Conservation (phyloP, 1,284 basidiomycete genomes). For the Apiotrichum veenhuisii region DNA sequence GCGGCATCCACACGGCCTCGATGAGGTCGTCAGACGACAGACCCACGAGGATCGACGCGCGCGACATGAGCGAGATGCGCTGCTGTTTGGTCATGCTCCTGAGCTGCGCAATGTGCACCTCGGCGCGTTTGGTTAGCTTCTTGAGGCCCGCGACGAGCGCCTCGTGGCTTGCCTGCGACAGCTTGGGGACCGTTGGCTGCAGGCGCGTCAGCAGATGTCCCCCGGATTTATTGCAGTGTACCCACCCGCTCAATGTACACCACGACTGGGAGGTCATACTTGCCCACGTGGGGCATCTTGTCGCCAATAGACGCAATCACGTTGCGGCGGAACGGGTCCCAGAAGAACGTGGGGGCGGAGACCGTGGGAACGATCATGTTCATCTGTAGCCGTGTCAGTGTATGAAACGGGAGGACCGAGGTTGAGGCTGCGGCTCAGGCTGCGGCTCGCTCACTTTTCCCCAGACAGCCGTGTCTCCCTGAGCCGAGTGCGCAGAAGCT, state of each 20-base stretch:
- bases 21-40: conserved; percentile 34
- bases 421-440: no score
- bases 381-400: conserved; percentile 29
- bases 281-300: conserved; percentile 12
- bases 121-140: conserved; percentile 33
- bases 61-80: conserved; percentile 33
- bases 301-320: conserved; percentile 28
- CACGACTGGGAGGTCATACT: conserved; percentile 33
- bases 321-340: conserved; percentile 30
- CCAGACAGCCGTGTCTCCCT: conserved; percentile 31
- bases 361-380: conserved; percentile 31
- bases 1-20: conserved; percentile 36
- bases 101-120: conserved; percentile 40
- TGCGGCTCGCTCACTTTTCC: conserved; percentile 30
- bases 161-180: conserved; percentile 24
- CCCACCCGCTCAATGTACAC: conserved; percentile 37
- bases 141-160: conserved; percentile 35
- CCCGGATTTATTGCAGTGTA: background rate
- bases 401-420: no score
- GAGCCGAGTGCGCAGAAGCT: conserved; percentile 39
- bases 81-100: conserved; percentile 32
- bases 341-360: conserved; percentile 26
- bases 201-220: background rate
- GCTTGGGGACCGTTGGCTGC: conserved; percentile 11
- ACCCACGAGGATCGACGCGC: conserved; percentile 38